Conservation (phyloP, 2,329 filamentous ascomycete species). For the Botryotinia calthae region DNA sequence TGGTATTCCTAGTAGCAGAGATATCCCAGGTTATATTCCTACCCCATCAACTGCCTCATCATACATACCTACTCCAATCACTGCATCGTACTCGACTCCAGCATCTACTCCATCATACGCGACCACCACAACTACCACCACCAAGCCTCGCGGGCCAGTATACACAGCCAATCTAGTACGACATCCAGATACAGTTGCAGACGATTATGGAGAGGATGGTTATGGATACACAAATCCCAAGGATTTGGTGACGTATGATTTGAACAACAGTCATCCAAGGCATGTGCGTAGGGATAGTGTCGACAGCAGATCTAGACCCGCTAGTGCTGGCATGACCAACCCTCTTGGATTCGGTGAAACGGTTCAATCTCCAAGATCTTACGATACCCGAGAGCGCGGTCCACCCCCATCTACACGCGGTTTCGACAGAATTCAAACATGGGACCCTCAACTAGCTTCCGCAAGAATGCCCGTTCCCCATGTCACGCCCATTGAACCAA, state of each 20-base stretch:
- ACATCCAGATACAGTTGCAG: constrained; percentile 44
- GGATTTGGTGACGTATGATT: constrained; percentile 60
- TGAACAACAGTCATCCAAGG: constrained; percentile 49
- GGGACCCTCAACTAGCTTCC: constrained; percentile 43
- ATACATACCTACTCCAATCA: constrained; percentile 2
- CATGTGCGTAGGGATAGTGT: constrained; percentile 53
- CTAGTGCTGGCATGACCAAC: constrained; percentile 32
- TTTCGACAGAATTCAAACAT: constrained; percentile 63
- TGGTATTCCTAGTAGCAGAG: constrained; percentile 29
- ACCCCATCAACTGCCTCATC: not conserved
- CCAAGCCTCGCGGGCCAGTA: constrained; percentile 28
- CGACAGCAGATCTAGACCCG: constrained; percentile 43
- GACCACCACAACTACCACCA: constrained; percentile 10
- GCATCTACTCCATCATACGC: constrained; percentile 25
- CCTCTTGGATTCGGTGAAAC: constrained; percentile 31
- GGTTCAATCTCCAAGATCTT: constrained; percentile 32
- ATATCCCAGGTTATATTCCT: not conserved
- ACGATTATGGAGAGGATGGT: constrained; percentile 57
- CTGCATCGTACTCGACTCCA: not conserved
- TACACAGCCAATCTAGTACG: constrained; percentile 36
- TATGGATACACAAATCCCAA: constrained; percentile 64
- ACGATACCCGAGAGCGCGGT: constrained; percentile 44
- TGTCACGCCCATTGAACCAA: constrained; percentile 34
- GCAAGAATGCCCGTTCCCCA: constrained; percentile 45
- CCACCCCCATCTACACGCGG: constrained; percentile 69